Evolutionary conservation across 2,329 filamentous ascomycete species (phyloP).

Genomic region (Scedosporium apiospermum): DNA sequence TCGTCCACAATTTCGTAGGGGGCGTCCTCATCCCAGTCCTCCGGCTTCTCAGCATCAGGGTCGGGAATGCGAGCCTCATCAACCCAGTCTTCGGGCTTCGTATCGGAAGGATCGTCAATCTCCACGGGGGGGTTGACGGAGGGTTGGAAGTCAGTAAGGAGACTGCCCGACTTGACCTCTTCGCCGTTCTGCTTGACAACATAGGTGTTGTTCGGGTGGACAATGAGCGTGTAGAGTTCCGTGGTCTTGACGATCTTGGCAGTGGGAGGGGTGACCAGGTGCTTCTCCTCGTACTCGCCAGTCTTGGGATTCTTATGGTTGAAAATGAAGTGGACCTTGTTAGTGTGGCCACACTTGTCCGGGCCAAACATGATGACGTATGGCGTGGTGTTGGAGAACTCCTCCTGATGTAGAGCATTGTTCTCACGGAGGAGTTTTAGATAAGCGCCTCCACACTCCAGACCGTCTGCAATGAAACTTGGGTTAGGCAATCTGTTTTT

Average conservation of each 20-base stretch:
- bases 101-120: slow-evolving; percentile 90
- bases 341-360: slow-evolving; percentile 97
- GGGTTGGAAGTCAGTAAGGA: slow-evolving; percentile 88
- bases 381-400: slow-evolving; percentile 94
- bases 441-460: slow-evolving; percentile 97
- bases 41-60: slow-evolving; percentile 89
- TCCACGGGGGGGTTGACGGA: slow-evolving; percentile 90
- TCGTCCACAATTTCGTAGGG: slow-evolving; percentile 94
- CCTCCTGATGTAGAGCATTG: slow-evolving; percentile 90
- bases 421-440: slow-evolving; percentile 98
- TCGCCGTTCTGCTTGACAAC: slow-evolving; percentile 87
- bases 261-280: slow-evolving; percentile 72
- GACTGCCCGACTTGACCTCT: slow-evolving; percentile 76
- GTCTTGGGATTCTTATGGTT: slow-evolving; percentile 99
- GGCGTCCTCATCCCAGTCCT: slow-evolving; percentile 98
- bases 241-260: slow-evolving; percentile 87
- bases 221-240: slow-evolving; percentile 91
- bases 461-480: slow-evolving; percentile 53
- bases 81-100: slow-evolving; percentile 93
- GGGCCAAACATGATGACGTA: slow-evolving; percentile 99
- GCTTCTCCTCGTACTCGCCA: slow-evolving; percentile 99
- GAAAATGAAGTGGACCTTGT: slow-evolving; percentile 99
- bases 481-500: slow-evolving; percentile 1
- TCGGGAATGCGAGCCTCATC: slow-evolving; percentile 86
- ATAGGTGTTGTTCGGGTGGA: slow-evolving; percentile 94